phyloP scores from a whole-genome alignment of 2,329 filamentous ascomycete species.

The Penicillium sp. region DNA sequence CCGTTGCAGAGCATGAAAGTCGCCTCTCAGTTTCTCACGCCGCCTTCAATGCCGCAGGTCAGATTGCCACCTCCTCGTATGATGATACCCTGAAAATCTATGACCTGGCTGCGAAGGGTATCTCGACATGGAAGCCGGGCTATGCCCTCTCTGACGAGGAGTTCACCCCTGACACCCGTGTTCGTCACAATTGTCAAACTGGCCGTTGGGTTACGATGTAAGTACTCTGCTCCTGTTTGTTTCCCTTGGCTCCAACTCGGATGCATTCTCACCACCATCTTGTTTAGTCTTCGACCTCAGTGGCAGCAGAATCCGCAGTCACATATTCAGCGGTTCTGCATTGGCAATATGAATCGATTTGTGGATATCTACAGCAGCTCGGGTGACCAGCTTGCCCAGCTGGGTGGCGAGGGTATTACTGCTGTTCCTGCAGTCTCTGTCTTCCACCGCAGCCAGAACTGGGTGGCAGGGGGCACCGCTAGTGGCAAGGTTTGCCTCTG shows the following conservation, averaged over 20 bases:
- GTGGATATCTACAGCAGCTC: constrained; percentile 82
- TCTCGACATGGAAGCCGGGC: constrained; percentile 58
- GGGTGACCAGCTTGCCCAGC: constrained; percentile 82
- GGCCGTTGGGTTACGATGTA: constrained; percentile 87
- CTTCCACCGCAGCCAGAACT: constrained; percentile 82
- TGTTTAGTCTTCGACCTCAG: constrained; percentile 66
- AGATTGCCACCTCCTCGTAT: constrained; percentile 88
- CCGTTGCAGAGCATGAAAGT: constrained; percentile 79
- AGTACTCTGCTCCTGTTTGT: constrained; percentile 32
- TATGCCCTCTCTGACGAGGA: constrained; percentile 57
- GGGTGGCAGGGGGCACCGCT: constrained; percentile 87
- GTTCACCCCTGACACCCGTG: constrained; percentile 66
- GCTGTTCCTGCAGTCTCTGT: constrained; percentile 90
- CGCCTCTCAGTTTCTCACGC: constrained; percentile 87
- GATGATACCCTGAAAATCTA: constrained; percentile 95
- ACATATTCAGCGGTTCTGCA: constrained; percentile 79
- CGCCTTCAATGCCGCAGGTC: constrained; percentile 79
- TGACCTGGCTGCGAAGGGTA: constrained; percentile 61
- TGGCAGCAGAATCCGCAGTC: constrained; percentile 82
- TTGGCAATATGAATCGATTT: constrained; percentile 97
- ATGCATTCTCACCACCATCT: background rate
- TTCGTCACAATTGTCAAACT: constrained; percentile 92
- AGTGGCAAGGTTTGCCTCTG: constrained; percentile 92
- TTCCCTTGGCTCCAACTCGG: background rate
- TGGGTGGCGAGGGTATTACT: constrained; percentile 86